These are phyloP conservation scores for Hibiscus mutabilis DNA, from an alignment of 345 rosid genomes.

Conservation along the genomic window DNA sequence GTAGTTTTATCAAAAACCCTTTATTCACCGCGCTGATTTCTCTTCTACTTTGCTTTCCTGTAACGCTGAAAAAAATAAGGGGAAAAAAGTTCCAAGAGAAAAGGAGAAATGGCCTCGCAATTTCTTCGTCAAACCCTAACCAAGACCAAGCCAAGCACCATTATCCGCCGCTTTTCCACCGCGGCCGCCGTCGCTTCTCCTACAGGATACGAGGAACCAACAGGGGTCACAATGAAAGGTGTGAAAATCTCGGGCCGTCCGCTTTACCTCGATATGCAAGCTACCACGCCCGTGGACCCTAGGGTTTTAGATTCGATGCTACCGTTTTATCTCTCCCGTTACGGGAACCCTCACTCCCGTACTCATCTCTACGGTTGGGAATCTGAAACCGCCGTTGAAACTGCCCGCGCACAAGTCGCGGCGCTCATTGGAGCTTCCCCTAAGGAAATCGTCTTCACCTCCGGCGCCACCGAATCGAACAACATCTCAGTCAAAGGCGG, in stretches of 20 bases:
- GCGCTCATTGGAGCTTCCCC: slow-evolving; percentile 76
- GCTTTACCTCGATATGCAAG: slow-evolving; percentile 70
- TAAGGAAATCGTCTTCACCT: slow-evolving; percentile 80
- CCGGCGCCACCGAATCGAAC: slow-evolving; percentile 95
- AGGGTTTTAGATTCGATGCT: slow-evolving; percentile 84
- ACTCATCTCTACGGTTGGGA: slow-evolving; percentile 98
- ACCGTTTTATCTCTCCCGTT: slow-evolving; percentile 58
- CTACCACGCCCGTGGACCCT: slow-evolving; percentile 94
- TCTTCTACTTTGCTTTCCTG: background rate
- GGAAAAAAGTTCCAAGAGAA: background rate
- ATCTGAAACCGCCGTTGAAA: slow-evolving; percentile 78
- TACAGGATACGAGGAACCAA: slow-evolving; percentile 36
- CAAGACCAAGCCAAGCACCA: background rate
- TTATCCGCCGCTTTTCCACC: slow-evolving; percentile 2
- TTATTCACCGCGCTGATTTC: background rate
- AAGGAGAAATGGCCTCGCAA: slow-evolving; percentile 39
- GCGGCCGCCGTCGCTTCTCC: slow-evolving; percentile 12
- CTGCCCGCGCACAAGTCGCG: slow-evolving; percentile 70
- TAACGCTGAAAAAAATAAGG: background rate
- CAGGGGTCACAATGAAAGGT: slow-evolving; percentile 50
- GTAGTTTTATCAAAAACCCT: background rate
- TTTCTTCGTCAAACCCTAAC: slow-evolving; percentile 23
- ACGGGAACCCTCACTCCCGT: slow-evolving; percentile 93
- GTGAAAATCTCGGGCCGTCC: slow-evolving; percentile 59
- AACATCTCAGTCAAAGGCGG: slow-evolving; percentile 85